Conservation (phyloP, 2,329 filamentous ascomycete genomes). For the Fusarium virguliforme region DNA sequence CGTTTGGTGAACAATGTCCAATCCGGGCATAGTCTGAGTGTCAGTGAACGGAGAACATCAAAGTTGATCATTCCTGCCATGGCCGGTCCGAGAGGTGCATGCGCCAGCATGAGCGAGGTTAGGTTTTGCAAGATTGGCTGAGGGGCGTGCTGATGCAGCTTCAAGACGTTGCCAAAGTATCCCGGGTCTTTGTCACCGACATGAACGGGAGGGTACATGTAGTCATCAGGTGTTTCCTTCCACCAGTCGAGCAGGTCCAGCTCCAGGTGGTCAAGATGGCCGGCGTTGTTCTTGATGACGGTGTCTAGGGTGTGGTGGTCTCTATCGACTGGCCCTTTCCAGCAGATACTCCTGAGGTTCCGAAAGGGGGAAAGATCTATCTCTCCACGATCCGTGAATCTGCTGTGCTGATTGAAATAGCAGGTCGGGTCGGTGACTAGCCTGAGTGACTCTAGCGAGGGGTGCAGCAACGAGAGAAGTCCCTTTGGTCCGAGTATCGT, state of each 20-base stretch:
- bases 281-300: not conserved
- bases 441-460: not conserved
- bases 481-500: not conserved
- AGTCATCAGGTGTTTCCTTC: too few relatives aligned
- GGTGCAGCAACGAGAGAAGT: fast-evolving
- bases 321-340: not conserved
- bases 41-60: not conserved
- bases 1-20: not conserved
- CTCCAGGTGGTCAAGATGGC: not conserved
- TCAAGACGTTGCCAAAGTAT: not conserved
- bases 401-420: not conserved
- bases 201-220: too few relatives aligned
- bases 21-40: not conserved
- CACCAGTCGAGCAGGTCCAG: not conserved
- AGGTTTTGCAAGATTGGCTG: not conserved
- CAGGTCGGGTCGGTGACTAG: not conserved
- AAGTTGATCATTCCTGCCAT: not conserved
- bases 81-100: not conserved
- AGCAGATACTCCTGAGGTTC: not conserved
- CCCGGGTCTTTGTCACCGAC: not conserved
- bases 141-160: fast-evolving
- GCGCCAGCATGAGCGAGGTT: not conserved
- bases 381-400: not conserved
- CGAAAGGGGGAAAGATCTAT: not conserved
- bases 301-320: not conserved